Evolutionary conservation across 441 rosid species (phyloP).

Genomic region (Pelargonium fulgidum): DNA sequence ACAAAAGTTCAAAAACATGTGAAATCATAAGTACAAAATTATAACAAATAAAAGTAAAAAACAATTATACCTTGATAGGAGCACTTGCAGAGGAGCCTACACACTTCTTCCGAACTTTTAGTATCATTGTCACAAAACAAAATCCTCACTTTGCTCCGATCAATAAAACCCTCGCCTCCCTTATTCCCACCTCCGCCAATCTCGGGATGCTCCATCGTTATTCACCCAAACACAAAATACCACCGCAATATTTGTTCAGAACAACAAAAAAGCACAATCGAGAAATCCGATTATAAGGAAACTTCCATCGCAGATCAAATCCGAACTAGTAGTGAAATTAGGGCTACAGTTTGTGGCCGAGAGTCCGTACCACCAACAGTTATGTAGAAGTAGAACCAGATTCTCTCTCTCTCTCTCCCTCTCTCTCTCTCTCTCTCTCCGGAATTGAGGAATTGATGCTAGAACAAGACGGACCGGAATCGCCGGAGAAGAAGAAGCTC

Average conservation of each 20-base stretch:
- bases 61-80: slow-evolving; percentile 23
- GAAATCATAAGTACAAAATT: background rate
- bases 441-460: background rate
- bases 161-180: slow-evolving; percentile 24
- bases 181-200: background rate
- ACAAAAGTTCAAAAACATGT: background rate
- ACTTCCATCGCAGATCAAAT: background rate
- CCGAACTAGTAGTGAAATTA: background rate
- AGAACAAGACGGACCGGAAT: too few species aligned
- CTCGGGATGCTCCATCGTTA: background rate
- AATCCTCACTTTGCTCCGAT: slow-evolving; percentile 30
- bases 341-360: background rate
- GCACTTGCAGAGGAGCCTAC: slow-evolving; percentile 22
- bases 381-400: background rate
- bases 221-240: background rate
- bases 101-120: slow-evolving; percentile 23
- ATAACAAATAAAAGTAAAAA: background rate
- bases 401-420: too few species aligned
- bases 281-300: background rate
- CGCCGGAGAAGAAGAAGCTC: too few species aligned
- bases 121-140: slow-evolving; percentile 24
- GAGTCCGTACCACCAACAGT: background rate
- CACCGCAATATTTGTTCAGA: too few species aligned
- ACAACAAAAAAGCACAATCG: too few species aligned
- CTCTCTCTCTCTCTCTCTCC: background rate